phyloP scores from a whole-genome alignment of 345 rosid species.

The Rhodamnia rubescens region DNA sequence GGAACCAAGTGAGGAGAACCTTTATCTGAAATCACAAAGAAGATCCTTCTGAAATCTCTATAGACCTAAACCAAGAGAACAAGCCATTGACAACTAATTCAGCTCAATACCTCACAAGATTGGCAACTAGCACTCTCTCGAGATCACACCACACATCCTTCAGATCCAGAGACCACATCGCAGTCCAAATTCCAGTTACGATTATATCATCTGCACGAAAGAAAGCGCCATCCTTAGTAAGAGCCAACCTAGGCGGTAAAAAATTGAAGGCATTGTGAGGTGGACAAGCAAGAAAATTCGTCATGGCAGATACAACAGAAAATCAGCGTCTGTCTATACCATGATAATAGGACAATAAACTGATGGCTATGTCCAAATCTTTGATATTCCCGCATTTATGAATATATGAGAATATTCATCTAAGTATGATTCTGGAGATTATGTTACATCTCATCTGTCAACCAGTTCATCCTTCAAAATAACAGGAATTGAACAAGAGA shows the following conservation, averaged over 20 bases:
- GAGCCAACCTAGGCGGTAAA: background rate
- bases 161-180: slow-evolving; percentile 83
- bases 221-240: background rate
- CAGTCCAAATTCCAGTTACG: slow-evolving; percentile 71
- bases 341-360: background rate
- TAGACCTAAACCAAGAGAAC: background rate
- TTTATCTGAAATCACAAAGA: background rate
- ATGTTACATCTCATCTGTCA: slow-evolving; percentile 75
- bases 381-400: background rate
- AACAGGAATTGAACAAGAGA: slow-evolving; percentile 76
- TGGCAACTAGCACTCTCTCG: slow-evolving; percentile 71
- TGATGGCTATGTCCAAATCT: background rate
- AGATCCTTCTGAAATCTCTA: background rate
- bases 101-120: slow-evolving; percentile 49
- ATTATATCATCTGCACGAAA: slow-evolving; percentile 63
- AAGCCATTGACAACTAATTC: background rate
- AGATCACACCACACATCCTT: slow-evolving; percentile 91
- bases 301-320: background rate
- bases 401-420: background rate
- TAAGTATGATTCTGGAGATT: background rate
- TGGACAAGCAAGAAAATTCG: background rate
- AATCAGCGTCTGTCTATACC: background rate
- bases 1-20: background rate
- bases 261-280: background rate
- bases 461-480: slow-evolving; percentile 85